These are phyloP conservation scores for Globisporangium echinulatum DNA, from an alignment of 352 stramenopile genomes.

Conservation along the genomic window DNA sequence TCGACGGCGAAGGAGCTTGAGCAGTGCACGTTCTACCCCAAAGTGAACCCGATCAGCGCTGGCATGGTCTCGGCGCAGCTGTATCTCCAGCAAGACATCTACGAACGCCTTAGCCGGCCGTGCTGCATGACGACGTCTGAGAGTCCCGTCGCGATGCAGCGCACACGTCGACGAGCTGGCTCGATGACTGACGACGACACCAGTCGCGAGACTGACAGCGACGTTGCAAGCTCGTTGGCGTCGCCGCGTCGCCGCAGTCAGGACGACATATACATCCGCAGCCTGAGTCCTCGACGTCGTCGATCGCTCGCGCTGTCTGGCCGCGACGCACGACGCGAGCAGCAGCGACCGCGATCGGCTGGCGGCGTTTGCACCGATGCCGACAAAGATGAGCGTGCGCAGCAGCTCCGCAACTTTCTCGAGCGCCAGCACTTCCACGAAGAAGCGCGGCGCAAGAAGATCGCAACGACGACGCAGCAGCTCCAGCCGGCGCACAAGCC, in stretches of 20 bases:
- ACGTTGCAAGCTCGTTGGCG: conserved; percentile 8
- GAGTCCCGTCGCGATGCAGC: conserved; percentile 2
- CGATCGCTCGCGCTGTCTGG: conserved; percentile 9
- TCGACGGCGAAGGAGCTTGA: conserved; percentile 52
- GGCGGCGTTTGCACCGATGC: conserved; percentile 32
- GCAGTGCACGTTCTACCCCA: conserved; percentile 74
- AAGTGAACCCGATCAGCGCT: conserved; percentile 64
- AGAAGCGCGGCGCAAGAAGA: conserved; percentile 51
- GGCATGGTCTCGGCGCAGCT: conserved; percentile 82
- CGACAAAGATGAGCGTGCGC: conserved; percentile 39
- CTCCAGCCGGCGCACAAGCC: conserved; percentile 51
- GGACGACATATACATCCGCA: conserved; percentile 53
- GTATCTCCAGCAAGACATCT: conserved; percentile 84
- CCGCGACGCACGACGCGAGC: conserved; percentile 3
- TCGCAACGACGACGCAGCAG: conserved; percentile 59
- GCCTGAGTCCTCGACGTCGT: conserved; percentile 9
- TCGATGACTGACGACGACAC: conserved; percentile 16
- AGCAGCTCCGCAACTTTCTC: conserved; percentile 63
- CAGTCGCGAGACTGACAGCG: conserved; percentile 16
- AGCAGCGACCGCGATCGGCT: conserved; percentile 46
- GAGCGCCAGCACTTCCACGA: conserved; percentile 73
- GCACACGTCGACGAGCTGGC: conserved; percentile 12
- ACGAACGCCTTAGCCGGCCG: conserved; percentile 69
- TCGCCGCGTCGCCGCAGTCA: conserved; percentile 23
- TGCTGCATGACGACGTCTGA: conserved; percentile 21